Base-by-base conservation (phyloP, 768 basidiomycete genomes). In the Mycena sanguinolenta region DNA sequence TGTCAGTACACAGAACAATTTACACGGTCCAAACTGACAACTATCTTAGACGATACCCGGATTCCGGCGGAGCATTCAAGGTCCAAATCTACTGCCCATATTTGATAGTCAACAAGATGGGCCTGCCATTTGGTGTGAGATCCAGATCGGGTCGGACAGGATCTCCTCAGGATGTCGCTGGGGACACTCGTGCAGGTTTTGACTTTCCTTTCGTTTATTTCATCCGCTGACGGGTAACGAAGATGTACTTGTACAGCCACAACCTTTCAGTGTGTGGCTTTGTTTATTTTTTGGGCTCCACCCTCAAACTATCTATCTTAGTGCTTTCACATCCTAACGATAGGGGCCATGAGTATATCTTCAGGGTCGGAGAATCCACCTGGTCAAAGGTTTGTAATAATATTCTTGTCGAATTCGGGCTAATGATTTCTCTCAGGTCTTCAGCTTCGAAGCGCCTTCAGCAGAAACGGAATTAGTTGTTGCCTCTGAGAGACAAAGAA, bases 31-130 rank as follows among this genome's bases (percentile, higher is more conserved):
- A 42, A 32, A 42, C 34, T 71, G 10, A 66, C 25, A 23, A 6
- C n/a, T 17, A 25, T 27, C 36, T 16, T 58, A 91, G 93, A 25
- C 91, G 91, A 61, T 93, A 94, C 80, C 90, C 95, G 9, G 90
- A 98, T 60, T 93, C 97, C 8, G 98, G 97, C 2, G 96, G 97
- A 27, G 96, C 97, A 1, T 97, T 98, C 87, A 96, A 93, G 80
- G 95, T 98, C 0, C 97, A 99, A 79, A 90, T 99, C 53, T 99
- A 95, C 77, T 90, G 90, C 71, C 96, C 97, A 3, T 99, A 92
- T 76, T 83, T 99, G 60, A 82, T 99, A 49, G 79, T 97, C 79
- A 99, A 99, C 83, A 98, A 98, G 84, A 96, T 96, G 0, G 92
- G 92, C 9, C 81, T 96, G 39, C 91, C 96, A 2, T 97, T 97